Base-by-base conservation (phyloP, 345 rosid species). In the Balakata baccata region DNA sequence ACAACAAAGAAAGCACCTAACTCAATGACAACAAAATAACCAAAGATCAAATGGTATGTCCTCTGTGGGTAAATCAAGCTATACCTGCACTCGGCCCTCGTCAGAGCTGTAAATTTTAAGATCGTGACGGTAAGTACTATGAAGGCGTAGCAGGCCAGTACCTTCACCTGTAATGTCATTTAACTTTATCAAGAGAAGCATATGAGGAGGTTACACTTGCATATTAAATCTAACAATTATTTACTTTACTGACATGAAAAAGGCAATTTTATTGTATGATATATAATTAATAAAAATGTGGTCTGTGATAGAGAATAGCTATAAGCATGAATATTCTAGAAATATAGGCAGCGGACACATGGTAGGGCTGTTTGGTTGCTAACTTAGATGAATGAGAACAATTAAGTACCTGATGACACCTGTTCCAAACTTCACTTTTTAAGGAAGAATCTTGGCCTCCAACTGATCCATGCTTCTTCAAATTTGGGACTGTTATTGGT, bases 21-120 rank as follows among this genome's bases (percentile, higher is more conserved):
- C 71, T 70, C 34, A 38, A 83, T 14, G 68, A 56, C 10, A 65
- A 64, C 11, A 65, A 43, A 67, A 60, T 39, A 63, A 53, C 65
- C 65, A 54, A 29, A 72, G 56, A 69, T 39, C 23, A 20, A 71
- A 61, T 68, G 11, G 47, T 45, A 45, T 43, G 11, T 59, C 13
- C 52, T 51, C 49, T 22, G 17, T 45, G 39, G 39, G 61, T 50
- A 11, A 11, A 72, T 59, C 49, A 57, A 74, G 70, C 29, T 61
- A 79, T 86, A 92, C 97, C 97, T 96, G 99, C 73, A 93, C 99
- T 70, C 99, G 97, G 47, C 99, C 99, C 89, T 96, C 99, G 70
- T 96, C 99, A 47, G 98, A 96, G 84, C 99, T 96, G 86, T 96
- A 96, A 81, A 93, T 96, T 84, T 96, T 96, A 75, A 96, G 92